Evolutionary conservation across 208 protist genomes (phyloP), one percentile per base, ranked within the genome.

Genomic region (Acanthamoeba triangularis): DNA sequence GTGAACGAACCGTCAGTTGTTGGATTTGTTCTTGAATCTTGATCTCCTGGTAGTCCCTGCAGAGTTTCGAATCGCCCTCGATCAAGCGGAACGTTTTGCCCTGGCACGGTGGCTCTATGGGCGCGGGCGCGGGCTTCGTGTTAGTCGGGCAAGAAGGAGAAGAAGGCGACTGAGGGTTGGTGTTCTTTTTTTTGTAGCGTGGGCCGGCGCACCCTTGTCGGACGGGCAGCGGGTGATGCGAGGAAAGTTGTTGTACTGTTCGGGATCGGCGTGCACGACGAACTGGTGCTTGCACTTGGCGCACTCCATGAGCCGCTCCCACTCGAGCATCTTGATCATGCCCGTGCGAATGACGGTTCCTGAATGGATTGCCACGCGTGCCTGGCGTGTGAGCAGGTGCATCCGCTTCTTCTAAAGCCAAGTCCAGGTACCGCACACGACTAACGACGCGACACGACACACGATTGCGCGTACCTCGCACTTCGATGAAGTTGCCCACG

Each of bases 21-120:
- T 78, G 99, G 99, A 35, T 99, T 99, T 25, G 99, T 97, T 99
- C 99, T 97, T 99, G 99, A 59, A 99, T 94, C 18, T 99, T 98
- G 85, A 99, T 98, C 14, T 98, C 99, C 97, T 99, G 99, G 96
- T 99, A 99, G 97, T 99, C 99, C 78, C 99, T 16, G 97, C 78
- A 85, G 98, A 1, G 98, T 76, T n/a, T 82, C 76, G 1, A 98
- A 61, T 90, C 23, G 0, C 35, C 52, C 41, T 91, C 72, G 30
- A 96, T 37, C 78, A 44, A 65, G 61, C 56, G 28, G n/a, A 91
- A 87, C 80, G 20, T 61, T 23, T 44, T 98, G 97, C 59, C 65
- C 14, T 41, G 41, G 18, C 74, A 82, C 87, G 95, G 96, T 88
- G 96, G 78, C 30, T 69, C 65, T 96, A 67, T 94, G 13, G 3